phyloP scores from a whole-genome alignment of 2,329 filamentous ascomycete genomes.

The Rosellinia necatrix region DNA sequence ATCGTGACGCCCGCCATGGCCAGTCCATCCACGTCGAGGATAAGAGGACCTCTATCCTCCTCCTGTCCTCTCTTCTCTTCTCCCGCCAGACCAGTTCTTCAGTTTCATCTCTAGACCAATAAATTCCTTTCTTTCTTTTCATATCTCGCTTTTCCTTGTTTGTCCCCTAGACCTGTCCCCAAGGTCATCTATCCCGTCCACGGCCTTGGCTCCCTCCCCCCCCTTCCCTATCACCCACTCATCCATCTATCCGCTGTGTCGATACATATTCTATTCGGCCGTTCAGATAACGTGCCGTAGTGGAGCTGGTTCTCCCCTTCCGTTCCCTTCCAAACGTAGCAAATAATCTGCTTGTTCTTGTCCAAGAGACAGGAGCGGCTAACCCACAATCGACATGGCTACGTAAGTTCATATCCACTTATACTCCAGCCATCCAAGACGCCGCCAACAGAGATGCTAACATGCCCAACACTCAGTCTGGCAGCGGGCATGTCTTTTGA shows the following conservation, averaged over 20 bases:
- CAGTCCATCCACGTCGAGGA: constrained; percentile 36
- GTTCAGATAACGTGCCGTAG: constrained; percentile 15
- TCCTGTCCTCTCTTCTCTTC: constrained; percentile 32
- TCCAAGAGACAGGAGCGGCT: constrained; percentile 35
- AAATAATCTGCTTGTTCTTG: constrained; percentile 35
- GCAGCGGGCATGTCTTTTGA: constrained; percentile 66
- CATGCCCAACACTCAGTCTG: constrained; percentile 53
- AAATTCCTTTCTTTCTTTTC: constrained; percentile 36
- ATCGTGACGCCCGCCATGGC: too few relatives aligned
- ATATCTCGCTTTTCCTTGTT: constrained; percentile 31
- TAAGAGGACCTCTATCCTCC: constrained; percentile 41
- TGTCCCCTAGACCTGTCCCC: constrained; percentile 38
- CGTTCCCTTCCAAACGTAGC: constrained; percentile 33
- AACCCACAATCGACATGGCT: constrained; percentile 45
- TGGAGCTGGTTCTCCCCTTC: constrained; percentile 41
- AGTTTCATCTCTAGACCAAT: constrained; percentile 40
- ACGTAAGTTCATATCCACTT: constrained; percentile 43
- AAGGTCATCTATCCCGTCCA: constrained; percentile 30
- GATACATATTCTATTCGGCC: constrained; percentile 29
- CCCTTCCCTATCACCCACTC: constrained; percentile 33
- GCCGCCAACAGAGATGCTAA: constrained; percentile 35
- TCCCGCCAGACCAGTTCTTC: constrained; percentile 34
- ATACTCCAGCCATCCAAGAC: background rate
- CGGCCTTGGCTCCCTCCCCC: constrained; percentile 33
- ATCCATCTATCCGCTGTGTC: constrained; percentile 19